A percentile compares a stretch with the other conserved stretches of the same genome.
Evolutionary conservation across 495 filamentous ascomycete species (phyloP).

Genomic region (Aspergillus bertholletiae): DNA sequence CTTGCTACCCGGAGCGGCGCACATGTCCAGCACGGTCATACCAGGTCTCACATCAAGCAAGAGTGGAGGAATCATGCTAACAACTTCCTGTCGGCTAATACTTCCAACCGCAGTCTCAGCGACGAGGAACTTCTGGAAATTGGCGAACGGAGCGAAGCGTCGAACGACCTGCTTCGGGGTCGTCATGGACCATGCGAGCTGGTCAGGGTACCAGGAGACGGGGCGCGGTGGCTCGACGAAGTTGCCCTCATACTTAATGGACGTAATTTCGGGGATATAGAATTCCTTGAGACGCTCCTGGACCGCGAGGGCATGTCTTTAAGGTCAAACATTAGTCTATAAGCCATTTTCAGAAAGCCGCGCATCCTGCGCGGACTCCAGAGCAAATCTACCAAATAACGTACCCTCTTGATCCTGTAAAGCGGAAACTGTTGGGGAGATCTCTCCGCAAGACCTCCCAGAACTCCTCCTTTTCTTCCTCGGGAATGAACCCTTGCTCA

Average conservation of each 20-base stretch:
- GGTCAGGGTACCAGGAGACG: slow-evolving; percentile 88
- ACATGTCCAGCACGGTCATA: slow-evolving; percentile 92
- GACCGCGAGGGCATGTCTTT: slow-evolving; percentile 80
- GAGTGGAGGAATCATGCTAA: slow-evolving; percentile 97
- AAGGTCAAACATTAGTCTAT: background rate
- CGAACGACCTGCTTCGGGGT: slow-evolving; percentile 91
- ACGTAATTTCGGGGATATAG: slow-evolving; percentile 84
- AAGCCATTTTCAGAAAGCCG: too few relatives aligned
- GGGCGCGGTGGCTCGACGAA: slow-evolving; percentile 74
- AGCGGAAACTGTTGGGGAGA: slow-evolving; percentile 93
- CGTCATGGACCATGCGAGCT: slow-evolving; percentile 93
- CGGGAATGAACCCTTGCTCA: slow-evolving; percentile 62
- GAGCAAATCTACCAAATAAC: slow-evolving; percentile 14
- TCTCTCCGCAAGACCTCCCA: slow-evolving; percentile 78
- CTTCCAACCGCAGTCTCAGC: slow-evolving; percentile 96
- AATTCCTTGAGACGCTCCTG: slow-evolving; percentile 78
- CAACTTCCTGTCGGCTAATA: slow-evolving; percentile 93
- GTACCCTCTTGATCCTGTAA: slow-evolving; percentile 86
- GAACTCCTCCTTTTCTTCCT: slow-evolving; percentile 71
- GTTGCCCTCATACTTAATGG: slow-evolving; percentile 75
- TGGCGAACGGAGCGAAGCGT: slow-evolving; percentile 85
- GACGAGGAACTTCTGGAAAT: slow-evolving; percentile 97
- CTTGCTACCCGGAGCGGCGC: slow-evolving; percentile 95
- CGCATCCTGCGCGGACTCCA: too few relatives aligned
- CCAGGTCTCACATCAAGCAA: slow-evolving; percentile 86